These are phyloP conservation scores for Agrostemma githago DNA, from an alignment of 148 eudicot species.

Conservation along the genomic window DNA sequence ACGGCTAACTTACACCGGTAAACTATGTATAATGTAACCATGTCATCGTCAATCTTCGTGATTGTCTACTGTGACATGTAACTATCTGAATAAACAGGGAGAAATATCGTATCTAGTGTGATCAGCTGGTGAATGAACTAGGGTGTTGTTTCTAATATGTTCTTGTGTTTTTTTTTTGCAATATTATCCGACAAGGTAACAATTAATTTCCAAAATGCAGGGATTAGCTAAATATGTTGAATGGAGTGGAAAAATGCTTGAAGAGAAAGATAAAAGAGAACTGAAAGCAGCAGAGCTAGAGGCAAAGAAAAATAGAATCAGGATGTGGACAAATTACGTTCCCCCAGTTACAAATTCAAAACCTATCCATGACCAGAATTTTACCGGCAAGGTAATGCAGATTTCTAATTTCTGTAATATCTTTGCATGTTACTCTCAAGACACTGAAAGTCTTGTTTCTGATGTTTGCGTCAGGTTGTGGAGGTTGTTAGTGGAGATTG, in stretches of 20 bases:
- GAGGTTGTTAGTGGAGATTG: slow-evolving; percentile 97
- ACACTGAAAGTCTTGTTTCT: slow-evolving; percentile 4
- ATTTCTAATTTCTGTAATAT: not conserved
- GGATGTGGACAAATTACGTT: slow-evolving; percentile 78
- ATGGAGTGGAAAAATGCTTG: slow-evolving; percentile 89
- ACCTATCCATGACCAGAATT: slow-evolving; percentile 91
- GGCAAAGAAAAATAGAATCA: slow-evolving; percentile 69
- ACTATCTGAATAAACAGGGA: not conserved
- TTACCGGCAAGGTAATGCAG: slow-evolving; percentile 72
- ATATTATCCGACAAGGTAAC: not conserved
- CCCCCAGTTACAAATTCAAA: slow-evolving; percentile 79
- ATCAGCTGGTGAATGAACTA: not conserved
- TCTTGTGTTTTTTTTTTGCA: not conserved
- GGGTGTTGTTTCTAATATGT: not conserved
- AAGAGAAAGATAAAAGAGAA: slow-evolving; percentile 55
- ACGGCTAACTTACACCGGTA: not conserved
- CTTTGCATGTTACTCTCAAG: slow-evolving; percentile 7
- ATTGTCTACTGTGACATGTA: not conserved
- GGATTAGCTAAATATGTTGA: slow-evolving; percentile 92
- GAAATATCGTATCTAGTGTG: not conserved
- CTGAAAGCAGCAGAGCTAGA: slow-evolving; percentile 78
- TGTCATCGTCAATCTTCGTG: not conserved
- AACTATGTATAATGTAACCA: not conserved
- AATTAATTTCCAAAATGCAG: slow-evolving; percentile 26
- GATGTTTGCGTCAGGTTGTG: slow-evolving; percentile 51